Base-by-base conservation (phyloP, 805 yeast species). In the Danielia oregonensis region DNA sequence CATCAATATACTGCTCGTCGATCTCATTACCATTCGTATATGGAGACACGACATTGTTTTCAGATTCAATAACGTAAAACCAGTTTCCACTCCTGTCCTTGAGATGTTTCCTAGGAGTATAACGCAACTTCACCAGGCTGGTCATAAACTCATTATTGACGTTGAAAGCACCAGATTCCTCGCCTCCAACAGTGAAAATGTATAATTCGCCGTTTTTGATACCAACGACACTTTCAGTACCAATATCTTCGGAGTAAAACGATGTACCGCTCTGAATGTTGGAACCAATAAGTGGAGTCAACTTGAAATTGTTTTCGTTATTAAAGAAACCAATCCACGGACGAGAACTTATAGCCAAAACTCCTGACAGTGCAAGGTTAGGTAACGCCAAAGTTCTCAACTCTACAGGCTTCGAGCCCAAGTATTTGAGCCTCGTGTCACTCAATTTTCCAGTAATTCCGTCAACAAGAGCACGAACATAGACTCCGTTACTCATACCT, bases 401-500 rank as follows among this genome's bases (percentile, higher is more conserved):
- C 2, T 50, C 48, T 0, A 88, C 81, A 0, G 84, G 77, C 26
- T 69, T 68, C 0, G 84, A 71, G 0, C 97, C 97, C 18, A 86
- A 54, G 50, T 82, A 87, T 49, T 81, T 79, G 12, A 78, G 76
- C 47, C 82, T 67, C 1, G 87, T 75, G 43, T 82, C 81, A 1
- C 74, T 62, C 14, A 76, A 69, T 3, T 52, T 53, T 3, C 95
- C 96, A 3, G 81, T 66, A 4, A 61, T 48, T 0, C 54, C 50
- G 49, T 84, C 86, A 24, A 88, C 46, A 5, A 63, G 59, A 0
- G 86, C 74, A 12, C 81, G 64, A 2, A 80, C 79, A 59, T 82
- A 86, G 1, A 89, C 76, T 14, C 97, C 97, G 55, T 79, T 86
- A n/a, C 63, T 72, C 68, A 88, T 69, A 2, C 97, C 97, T 32